Evolutionary conservation across 805 yeast genomes (phyloP).

Genomic region (Ogataea wickerhamii): DNA sequence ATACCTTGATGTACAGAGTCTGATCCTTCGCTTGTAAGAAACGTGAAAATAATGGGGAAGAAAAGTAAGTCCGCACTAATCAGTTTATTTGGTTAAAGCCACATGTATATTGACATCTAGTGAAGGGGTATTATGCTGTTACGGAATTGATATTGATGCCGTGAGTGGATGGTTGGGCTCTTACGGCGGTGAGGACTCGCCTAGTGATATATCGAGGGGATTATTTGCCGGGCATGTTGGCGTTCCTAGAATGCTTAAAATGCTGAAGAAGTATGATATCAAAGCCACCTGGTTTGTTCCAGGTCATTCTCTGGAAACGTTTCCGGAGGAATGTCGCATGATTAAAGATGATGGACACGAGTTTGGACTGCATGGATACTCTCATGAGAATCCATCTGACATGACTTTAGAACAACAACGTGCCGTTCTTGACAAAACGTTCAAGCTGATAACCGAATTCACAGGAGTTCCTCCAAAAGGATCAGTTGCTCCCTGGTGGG

Average conservation of each 20-base stretch:
- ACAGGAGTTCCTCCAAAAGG: constrained; percentile 36
- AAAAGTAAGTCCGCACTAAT: constrained; percentile 2
- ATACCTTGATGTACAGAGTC: too few species aligned
- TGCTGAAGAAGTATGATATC: constrained; percentile 33
- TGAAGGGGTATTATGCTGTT: constrained; percentile 33
- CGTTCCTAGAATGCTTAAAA: constrained; percentile 32
- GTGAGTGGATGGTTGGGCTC: constrained; percentile 38
- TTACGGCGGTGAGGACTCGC: constrained; percentile 36
- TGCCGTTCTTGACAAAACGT: constrained; percentile 34
- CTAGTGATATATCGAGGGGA: constrained; percentile 36
- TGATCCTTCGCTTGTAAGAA: too few species aligned
- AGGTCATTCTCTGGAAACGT: constrained; percentile 38
- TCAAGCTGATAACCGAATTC: constrained; percentile 31
- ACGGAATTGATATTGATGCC: constrained; percentile 38
- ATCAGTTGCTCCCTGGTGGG: constrained; percentile 39
- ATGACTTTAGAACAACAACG: constrained; percentile 35
- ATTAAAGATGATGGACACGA: constrained; percentile 36
- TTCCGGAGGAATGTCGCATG: constrained; percentile 35
- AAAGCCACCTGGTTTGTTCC: constrained; percentile 39
- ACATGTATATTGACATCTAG: too few species aligned
- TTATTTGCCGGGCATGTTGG: constrained; percentile 37
- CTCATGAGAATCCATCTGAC: constrained; percentile 36
- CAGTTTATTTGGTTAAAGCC: too few species aligned
- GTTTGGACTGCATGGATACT: constrained; percentile 36
- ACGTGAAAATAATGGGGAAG: constrained; percentile 2